Evolutionary conservation across 139 green algal species (phyloP), one percentile per base, ranked within the genome.

Genomic region (Chlorella sorokiniana): DNA sequence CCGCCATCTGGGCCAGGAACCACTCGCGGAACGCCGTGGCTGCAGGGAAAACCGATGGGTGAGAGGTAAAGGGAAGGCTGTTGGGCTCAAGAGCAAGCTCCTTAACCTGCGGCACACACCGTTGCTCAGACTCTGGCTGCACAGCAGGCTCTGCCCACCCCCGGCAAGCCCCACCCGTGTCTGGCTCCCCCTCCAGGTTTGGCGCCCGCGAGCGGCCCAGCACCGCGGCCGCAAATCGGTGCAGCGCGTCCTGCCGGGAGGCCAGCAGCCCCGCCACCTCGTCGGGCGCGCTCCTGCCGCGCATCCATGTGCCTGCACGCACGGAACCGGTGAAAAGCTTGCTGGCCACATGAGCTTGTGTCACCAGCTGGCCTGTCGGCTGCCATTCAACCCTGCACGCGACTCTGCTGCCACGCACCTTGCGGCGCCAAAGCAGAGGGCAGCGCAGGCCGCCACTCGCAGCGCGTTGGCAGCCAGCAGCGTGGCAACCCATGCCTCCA

Each of bases 221-320:
- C 73, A 79, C 35, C 27, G 51, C 59, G 8, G 37, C 11, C 5
- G 48, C 23, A 35, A 67, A 78, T 33, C 71, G 71, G 33, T 65
- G 71, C 73, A 79, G 35, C 27, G 40, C 37, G 37, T 64, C 54
- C 54, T 79, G 73, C 35, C 73, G 73, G 5, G 40, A 27, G 23
- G 73, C 73, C 52, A 79, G 54, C 51, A 69, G 37, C 11, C 5
- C 23, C 3, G 37, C 54, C 73, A 79, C 25, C n/a, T 79, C 73
- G 4, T 68, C 73, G 37, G n/a, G 27, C 37, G 1, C 27, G 54
- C 37, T 51, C 23, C 27, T 54, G 37, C 72, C 72, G 48, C 48
- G 22, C 22, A 31, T 77, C 70, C 31, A 38, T 38, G 44, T 62
- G 63, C 70, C 70, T 77, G 70, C 45, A n/a, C 9, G 4, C 9